A percentile compares a stretch with the other conserved stretches of the same genome.
Evolutionary conservation across 2,329 filamentous ascomycete genomes (phyloP).

Genomic region (Ciborinia camelliae): DNA sequence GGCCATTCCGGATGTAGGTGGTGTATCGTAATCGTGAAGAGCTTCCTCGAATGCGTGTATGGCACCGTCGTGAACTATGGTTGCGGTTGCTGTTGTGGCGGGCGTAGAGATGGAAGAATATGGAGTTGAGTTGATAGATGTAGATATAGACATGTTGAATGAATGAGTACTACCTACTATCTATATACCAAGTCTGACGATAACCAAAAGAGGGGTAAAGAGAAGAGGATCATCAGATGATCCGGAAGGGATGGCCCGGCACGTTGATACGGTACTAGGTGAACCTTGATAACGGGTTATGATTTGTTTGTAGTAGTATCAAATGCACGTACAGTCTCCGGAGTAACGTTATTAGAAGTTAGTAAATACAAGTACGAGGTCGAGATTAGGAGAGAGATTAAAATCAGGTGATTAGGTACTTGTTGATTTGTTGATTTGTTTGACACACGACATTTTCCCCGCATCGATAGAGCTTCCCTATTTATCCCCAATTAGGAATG

Average conservation of each 20-base stretch:
- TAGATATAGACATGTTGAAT: not conserved
- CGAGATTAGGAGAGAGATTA: too few species aligned
- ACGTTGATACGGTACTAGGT: not conserved
- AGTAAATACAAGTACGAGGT: too few species aligned
- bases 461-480: not conserved
- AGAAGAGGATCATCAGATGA: constrained; percentile 5
- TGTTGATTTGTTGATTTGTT: not conserved
- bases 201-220: not conserved
- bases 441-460: not conserved
- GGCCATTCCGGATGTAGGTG: constrained; percentile 23
- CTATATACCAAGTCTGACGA: not conserved
- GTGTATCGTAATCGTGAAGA: constrained; percentile 25
- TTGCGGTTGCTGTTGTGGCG: too few species aligned
- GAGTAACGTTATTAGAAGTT: too few species aligned
- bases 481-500: constrained; percentile 23
- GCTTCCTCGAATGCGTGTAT: constrained; percentile 25
- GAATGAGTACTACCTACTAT: too few species aligned
- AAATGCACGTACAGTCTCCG: too few species aligned
- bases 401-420: too few species aligned
- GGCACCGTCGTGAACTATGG: constrained; percentile 13
- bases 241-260: not conserved
- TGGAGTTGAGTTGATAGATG: constrained; percentile 5
- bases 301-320: not conserved
- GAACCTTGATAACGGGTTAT: not conserved
- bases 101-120: constrained; percentile 11